Percentiles rank a stretch among this genome's conserved stretches.
phyloP scores from a whole-genome alignment of 495 filamentous ascomycete species.

The Xylaria intraflava region DNA sequence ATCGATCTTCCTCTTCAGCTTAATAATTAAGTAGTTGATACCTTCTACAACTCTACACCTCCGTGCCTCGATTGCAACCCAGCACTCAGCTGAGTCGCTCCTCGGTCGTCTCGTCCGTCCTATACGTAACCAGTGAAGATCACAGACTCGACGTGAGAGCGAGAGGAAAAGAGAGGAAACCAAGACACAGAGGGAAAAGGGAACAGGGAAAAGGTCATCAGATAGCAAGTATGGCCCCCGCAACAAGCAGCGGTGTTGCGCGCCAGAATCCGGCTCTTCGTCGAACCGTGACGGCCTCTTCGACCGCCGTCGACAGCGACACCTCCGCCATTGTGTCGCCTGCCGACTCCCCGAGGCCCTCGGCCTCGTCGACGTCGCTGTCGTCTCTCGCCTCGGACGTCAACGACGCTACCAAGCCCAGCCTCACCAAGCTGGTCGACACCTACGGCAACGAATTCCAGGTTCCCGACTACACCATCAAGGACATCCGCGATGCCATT shows the following conservation, averaged over 20 bases:
- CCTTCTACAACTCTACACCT: too few relatives aligned
- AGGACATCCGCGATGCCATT: constrained; percentile 75
- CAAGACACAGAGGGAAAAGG: background rate
- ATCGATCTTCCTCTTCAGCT: too few relatives aligned
- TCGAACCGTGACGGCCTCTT: constrained; percentile 28
- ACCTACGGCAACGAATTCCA: constrained; percentile 69
- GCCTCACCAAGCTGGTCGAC: constrained; percentile 56
- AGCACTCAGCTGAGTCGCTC: background rate
- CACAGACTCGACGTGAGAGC: background rate
- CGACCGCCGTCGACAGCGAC: constrained; percentile 33
- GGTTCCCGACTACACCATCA: constrained; percentile 70
- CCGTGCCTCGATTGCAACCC: too few relatives aligned
- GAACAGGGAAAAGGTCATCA: too few relatives aligned
- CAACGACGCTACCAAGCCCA: constrained; percentile 49
- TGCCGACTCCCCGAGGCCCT: constrained; percentile 61
- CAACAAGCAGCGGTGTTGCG: constrained; percentile 29
- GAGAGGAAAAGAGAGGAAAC: background rate
- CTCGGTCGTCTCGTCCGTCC: background rate
- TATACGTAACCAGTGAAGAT: background rate
- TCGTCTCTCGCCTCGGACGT: too few relatives aligned
- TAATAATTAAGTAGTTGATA: too few relatives aligned
- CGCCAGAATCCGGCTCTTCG: constrained; percentile 35
- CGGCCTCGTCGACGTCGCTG: constrained; percentile 69
- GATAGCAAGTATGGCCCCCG: constrained; percentile 33
- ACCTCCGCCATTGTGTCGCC: constrained; percentile 59